Conservation (phyloP, 352 stramenopile genomes). For the Globisporangium radiosum region DNA sequence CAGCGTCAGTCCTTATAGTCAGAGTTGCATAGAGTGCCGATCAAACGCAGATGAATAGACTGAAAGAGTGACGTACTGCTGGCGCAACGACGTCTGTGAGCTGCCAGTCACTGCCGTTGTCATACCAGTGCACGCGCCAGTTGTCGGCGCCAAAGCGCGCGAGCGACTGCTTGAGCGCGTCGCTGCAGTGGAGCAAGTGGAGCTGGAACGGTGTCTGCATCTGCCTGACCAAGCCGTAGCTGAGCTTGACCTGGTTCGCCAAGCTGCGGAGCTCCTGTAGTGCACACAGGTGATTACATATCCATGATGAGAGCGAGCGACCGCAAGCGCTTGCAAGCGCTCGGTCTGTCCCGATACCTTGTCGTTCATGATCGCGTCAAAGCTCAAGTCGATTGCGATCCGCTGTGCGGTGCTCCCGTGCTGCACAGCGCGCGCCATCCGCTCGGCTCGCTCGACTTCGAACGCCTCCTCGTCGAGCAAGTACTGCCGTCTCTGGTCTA, state of each 20-base stretch:
- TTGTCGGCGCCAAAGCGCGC: conserved; percentile 53
- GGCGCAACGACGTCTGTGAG: conserved; percentile 32
- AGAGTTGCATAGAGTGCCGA: not conserved
- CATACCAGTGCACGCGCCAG: conserved; percentile 58
- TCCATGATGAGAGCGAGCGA: too few relatives aligned
- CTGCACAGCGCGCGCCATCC: conserved; percentile 22
- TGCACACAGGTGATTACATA: not conserved
- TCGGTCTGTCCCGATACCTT: conserved; percentile 23
- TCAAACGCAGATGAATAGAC: too few relatives aligned
- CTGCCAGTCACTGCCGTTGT: conserved; percentile 5
- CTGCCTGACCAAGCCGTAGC: conserved; percentile 55
- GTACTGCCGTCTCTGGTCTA: conserved; percentile 48
- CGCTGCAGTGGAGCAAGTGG: conserved; percentile 50
- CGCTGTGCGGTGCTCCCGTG: conserved; percentile 23
- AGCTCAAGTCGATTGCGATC: conserved; percentile 62
- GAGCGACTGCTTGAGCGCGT: conserved; percentile 36
- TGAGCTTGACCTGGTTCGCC: conserved; percentile 70
- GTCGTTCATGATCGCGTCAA: conserved; percentile 80
- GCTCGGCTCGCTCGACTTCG: conserved; percentile 23
- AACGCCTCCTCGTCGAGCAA: conserved; percentile 31
- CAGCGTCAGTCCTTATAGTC: not conserved
- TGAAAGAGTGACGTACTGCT: conserved; percentile 8
- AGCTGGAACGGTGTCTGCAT: conserved; percentile 68
- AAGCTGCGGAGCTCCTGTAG: conserved; percentile 55
- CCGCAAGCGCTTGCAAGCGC: too few relatives aligned